Percentiles rank a stretch among this genome's conserved stretches.
Evolutionary conservation across 305 asterid genomes (phyloP).

Genomic region (Fraxinus floribunda): DNA sequence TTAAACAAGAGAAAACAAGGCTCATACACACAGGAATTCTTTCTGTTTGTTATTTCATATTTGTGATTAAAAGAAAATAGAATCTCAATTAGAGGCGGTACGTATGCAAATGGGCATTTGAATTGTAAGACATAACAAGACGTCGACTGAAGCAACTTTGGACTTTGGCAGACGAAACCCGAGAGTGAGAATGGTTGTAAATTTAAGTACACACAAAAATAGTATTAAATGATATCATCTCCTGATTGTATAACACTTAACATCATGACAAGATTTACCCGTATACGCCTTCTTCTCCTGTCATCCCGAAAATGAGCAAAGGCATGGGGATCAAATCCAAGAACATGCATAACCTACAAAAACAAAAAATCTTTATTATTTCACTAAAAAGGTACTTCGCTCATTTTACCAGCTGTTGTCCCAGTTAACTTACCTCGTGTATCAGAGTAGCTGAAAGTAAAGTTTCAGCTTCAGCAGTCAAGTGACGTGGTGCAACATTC

Average conservation of each 20-base stretch:
- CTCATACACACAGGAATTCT: neutral
- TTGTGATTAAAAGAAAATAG: neutral
- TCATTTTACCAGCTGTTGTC: neutral
- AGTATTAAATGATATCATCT: constrained; percentile 9
- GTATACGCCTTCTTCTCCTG: constrained; percentile 77
- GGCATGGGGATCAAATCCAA: constrained; percentile 98
- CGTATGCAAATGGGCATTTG: neutral
- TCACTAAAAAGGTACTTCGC: constrained; percentile 11
- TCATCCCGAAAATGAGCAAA: constrained; percentile 95
- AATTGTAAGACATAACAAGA: neutral
- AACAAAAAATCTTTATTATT: constrained; percentile 12
- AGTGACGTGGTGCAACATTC: constrained; percentile 97
- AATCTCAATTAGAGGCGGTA: neutral
- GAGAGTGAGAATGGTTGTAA: neutral
- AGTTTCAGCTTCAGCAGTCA: constrained; percentile 95
- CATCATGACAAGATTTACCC: constrained; percentile 43
- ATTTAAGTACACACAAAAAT: neutral
- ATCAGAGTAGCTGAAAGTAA: constrained; percentile 87
- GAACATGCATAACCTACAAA: constrained; percentile 85
- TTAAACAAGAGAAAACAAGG: constrained; percentile 2
- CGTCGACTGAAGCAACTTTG: neutral
- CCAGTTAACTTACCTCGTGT: constrained; percentile 63
- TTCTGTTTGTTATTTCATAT: neutral
- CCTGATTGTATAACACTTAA: neutral
- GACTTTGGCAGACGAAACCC: neutral